phyloP scores from a whole-genome alignment of 2,329 filamentous ascomycete genomes.

The Dothideomycetes sp. region DNA sequence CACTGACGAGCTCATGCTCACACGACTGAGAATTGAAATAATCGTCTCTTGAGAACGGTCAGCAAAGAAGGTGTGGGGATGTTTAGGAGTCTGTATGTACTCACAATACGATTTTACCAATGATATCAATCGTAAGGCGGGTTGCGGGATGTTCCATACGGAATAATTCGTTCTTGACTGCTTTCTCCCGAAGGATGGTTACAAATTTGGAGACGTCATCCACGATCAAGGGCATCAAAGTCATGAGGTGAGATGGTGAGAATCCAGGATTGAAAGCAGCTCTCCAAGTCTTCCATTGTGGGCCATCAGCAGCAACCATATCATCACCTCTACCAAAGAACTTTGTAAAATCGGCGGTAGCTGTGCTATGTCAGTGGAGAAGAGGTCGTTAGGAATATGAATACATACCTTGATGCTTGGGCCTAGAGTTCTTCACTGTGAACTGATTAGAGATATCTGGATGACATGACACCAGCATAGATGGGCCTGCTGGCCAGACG shows the following conservation, averaged over 20 bases:
- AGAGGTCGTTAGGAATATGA: not conserved
- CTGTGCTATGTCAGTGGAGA: not conserved
- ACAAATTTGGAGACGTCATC: constrained; percentile 27
- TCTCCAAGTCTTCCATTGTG: constrained; percentile 36
- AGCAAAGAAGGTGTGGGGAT: not conserved
- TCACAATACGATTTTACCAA: constrained; percentile 31
- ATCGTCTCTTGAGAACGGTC: constrained; percentile 20
- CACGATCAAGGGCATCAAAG: constrained; percentile 30
- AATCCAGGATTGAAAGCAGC: constrained; percentile 37
- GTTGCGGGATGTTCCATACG: constrained; percentile 32
- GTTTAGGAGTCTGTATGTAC: not conserved
- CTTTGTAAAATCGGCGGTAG: constrained; percentile 23
- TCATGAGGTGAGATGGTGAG: constrained; percentile 29
- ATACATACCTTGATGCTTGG: constrained; percentile 24
- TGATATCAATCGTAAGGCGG: constrained; percentile 34
- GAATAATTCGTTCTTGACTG: constrained; percentile 29
- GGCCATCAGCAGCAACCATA: constrained; percentile 30
- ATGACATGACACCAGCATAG: constrained; percentile 30
- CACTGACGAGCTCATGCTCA: constrained; percentile 28
- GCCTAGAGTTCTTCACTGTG: constrained; percentile 25
- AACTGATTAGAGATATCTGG: constrained; percentile 32
- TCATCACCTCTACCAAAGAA: constrained; percentile 31
- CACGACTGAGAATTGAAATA: constrained; percentile 29
- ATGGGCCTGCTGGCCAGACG: constrained; percentile 33
- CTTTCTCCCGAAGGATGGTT: constrained; percentile 28